Evolutionary conservation across 163 green algal genomes (phyloP).

Genomic region (Volvox carteri): DNA sequence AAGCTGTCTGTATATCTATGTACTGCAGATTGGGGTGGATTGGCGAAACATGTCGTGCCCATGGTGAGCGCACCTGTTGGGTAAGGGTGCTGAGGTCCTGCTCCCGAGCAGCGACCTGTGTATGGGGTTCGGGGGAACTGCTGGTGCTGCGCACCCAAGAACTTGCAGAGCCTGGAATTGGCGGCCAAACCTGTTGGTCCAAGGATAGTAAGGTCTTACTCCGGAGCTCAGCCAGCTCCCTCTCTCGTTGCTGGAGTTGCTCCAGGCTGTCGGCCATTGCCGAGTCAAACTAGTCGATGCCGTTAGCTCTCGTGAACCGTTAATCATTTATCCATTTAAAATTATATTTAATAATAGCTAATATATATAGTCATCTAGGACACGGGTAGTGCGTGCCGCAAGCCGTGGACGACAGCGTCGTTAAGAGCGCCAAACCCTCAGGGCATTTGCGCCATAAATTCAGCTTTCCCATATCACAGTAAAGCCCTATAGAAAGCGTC

Average conservation of each 20-base stretch:
- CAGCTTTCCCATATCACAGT: no score
- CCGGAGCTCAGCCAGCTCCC: constrained; percentile 58
- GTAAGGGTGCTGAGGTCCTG: not conserved
- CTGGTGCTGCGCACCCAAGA: not conserved
- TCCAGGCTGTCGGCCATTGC: constrained; percentile 27
- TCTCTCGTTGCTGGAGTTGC: constrained; percentile 56
- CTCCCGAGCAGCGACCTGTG: not conserved
- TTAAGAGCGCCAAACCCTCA: no score
- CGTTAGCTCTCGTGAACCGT: not conserved
- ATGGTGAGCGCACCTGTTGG: constrained; percentile 29
- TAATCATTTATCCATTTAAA: not conserved
- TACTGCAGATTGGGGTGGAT: no score
- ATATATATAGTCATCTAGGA: not conserved
- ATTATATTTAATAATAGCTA: not conserved
- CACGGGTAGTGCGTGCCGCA: not conserved
- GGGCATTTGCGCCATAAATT: no score
- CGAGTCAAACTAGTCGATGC: not conserved
- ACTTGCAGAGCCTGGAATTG: not conserved
- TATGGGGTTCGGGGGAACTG: not conserved
- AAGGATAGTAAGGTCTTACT: constrained; percentile 49
- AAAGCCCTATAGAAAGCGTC: no score
- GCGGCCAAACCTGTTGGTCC: constrained; percentile 59
- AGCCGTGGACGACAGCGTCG: no score
- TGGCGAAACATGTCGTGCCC: no score
- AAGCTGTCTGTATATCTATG: no score